Conservation (phyloP, 805 yeast genomes). For the Danielozyma ontarioensis region DNA sequence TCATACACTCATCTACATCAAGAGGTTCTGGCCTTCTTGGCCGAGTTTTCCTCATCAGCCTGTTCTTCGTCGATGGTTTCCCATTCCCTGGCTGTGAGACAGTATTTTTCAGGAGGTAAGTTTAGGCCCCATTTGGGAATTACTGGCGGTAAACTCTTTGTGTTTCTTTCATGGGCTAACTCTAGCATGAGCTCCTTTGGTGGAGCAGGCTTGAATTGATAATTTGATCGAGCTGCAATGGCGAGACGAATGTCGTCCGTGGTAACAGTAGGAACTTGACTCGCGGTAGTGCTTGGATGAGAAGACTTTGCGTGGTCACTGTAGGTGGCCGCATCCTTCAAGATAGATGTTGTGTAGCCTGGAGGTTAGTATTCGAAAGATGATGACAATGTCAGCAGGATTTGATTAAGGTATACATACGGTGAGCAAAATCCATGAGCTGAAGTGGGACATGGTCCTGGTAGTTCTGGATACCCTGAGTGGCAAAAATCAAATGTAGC, state of each 20-base stretch:
- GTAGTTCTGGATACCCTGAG: slow-evolving; percentile 86
- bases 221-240: slow-evolving; percentile 89
- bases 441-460: slow-evolving; percentile 96
- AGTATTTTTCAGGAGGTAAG: slow-evolving; percentile 95
- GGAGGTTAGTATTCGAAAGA: slow-evolving; percentile 4
- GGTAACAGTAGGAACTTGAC: slow-evolving; percentile 40
- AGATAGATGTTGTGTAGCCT: slow-evolving; percentile 76
- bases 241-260: slow-evolving; percentile 92
- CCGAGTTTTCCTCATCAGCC: slow-evolving; percentile 9
- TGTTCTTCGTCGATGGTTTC: slow-evolving; percentile 30
- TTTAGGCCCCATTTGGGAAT: slow-evolving; percentile 89
- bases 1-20: neutral
- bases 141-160: slow-evolving; percentile 84
- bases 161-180: slow-evolving; percentile 87
- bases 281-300: slow-evolving; percentile 30
- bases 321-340: slow-evolving; percentile 86
- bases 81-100: slow-evolving; percentile 82
- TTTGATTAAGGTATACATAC: slow-evolving; percentile 23
- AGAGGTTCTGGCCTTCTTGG: slow-evolving; percentile 3
- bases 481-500: slow-evolving; percentile 83
- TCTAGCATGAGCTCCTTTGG: slow-evolving; percentile 90
- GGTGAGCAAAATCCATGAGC: slow-evolving; percentile 92
- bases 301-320: slow-evolving; percentile 66
- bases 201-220: slow-evolving; percentile 90
- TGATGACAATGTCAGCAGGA: neutral